Percentiles rank a stretch among this genome's conserved stretches.
phyloP scores from a whole-genome alignment of 2,329 filamentous ascomycete species.

The Acrodontium crateriforme region DNA sequence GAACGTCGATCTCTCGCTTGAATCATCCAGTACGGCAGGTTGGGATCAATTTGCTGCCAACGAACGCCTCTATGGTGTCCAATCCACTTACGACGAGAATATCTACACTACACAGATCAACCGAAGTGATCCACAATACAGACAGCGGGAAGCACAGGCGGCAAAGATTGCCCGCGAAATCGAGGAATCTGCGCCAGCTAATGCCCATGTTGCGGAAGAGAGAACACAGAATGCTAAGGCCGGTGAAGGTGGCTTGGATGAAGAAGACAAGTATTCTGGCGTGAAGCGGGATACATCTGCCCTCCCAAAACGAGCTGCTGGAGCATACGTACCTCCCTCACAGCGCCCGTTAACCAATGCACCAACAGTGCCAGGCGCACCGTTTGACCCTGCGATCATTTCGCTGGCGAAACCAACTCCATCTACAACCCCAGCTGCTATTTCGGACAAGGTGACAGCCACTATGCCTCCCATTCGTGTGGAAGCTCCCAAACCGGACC shows the following conservation, averaged over 20 bases:
- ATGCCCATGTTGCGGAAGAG: constrained; percentile 81
- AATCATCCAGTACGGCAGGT: constrained; percentile 22
- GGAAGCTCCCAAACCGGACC: not conserved
- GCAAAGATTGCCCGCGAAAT: constrained; percentile 83
- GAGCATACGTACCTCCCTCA: constrained; percentile 84
- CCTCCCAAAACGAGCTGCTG: constrained; percentile 43
- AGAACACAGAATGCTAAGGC: constrained; percentile 50
- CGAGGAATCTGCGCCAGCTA: constrained; percentile 57
- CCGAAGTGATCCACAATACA: constrained; percentile 68
- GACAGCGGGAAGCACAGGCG: constrained; percentile 61
- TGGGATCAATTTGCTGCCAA: constrained; percentile 97
- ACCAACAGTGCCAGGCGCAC: constrained; percentile 60
- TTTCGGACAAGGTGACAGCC: not conserved
- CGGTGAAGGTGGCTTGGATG: constrained; percentile 57
- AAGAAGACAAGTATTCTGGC: constrained; percentile 97
- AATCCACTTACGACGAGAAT: constrained; percentile 84
- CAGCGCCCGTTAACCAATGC: constrained; percentile 64
- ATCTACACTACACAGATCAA: constrained; percentile 90
- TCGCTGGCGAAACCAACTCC: constrained; percentile 47
- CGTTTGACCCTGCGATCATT: constrained; percentile 80
- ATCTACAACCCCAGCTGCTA: constrained; percentile 4
- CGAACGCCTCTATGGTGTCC: constrained; percentile 72
- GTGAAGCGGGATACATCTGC: constrained; percentile 53
- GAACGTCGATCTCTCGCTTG: constrained; percentile 52
- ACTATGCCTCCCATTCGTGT: not conserved